phyloP scores from a whole-genome alignment of 257 asterid species.

The Scutellaria galericulata region DNA sequence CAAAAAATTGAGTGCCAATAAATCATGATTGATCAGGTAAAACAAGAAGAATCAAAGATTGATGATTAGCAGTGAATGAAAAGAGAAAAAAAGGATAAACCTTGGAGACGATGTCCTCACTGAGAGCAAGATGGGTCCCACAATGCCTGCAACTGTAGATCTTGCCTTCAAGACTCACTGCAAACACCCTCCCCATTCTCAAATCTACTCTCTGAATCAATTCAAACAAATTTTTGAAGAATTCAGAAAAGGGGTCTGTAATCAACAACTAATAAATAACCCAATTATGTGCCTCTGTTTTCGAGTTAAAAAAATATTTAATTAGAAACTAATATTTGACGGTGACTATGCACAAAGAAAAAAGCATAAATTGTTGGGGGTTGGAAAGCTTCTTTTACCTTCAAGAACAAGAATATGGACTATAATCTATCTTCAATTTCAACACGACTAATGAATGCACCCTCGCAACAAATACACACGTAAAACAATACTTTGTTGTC shows the following conservation, averaged over 20 bases:
- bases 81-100: conserved; percentile 39
- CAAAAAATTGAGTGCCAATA: neutral
- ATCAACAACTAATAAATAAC: conserved; percentile 28
- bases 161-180: conserved; percentile 70
- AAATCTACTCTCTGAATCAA: conserved; percentile 14
- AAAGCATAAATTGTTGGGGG: neutral
- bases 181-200: conserved; percentile 79
- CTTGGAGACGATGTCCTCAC: conserved; percentile 74
- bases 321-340: conserved; percentile 24
- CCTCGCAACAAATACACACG: too few species aligned
- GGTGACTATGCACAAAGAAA: neutral
- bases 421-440: neutral
- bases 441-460: neutral
- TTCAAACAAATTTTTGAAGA: neutral
- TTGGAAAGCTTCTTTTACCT: conserved; percentile 30
- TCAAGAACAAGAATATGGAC: conserved; percentile 23
- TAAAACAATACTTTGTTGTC: too few species aligned
- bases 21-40: neutral
- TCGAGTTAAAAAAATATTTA: neutral
- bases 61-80: conserved; percentile 12
- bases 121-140: conserved; percentile 74
- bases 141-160: conserved; percentile 87
- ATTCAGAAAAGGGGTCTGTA: neutral
- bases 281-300: conserved; percentile 9
- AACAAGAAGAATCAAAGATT: conserved; percentile 22